phyloP scores from a whole-genome alignment of 2,329 filamentous ascomycete genomes.

The Ophiostoma quercus region DNA sequence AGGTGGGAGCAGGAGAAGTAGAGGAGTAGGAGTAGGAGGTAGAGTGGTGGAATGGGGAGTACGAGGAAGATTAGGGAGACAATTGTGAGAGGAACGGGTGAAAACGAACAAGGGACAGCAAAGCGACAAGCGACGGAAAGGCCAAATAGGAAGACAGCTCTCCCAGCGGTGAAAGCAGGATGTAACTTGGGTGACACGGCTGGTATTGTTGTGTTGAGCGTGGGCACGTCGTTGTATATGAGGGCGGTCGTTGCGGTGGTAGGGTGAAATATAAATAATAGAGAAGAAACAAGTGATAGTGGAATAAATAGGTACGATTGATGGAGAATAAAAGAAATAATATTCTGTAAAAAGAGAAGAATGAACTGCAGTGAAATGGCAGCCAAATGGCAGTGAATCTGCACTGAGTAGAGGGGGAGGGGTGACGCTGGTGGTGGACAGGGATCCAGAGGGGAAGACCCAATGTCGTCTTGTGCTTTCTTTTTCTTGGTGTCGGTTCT shows the following conservation, averaged over 20 bases:
- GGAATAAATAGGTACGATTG: background rate
- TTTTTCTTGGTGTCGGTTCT: constrained; percentile 1
- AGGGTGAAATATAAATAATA: constrained; percentile 12
- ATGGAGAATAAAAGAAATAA: background rate
- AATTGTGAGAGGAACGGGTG: background rate
- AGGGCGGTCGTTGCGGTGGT: background rate
- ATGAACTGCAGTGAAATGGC: background rate
- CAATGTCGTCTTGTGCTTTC: constrained; percentile 7
- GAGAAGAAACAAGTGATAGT: background rate
- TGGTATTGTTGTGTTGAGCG: constrained; percentile 10
- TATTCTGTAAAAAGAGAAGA: background rate
- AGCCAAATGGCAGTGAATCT: background rate
- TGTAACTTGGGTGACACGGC: constrained; percentile 1
- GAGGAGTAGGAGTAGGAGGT: background rate
- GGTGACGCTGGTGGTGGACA: constrained; percentile 11
- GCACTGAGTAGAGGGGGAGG: background rate
- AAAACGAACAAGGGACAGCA: constrained; percentile 5
- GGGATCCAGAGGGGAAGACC: constrained; percentile 10
- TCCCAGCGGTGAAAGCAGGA: constrained; percentile 11
- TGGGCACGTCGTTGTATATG: constrained; percentile 4
- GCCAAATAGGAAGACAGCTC: constrained; percentile 14
- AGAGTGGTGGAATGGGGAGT: background rate
- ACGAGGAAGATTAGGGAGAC: background rate
- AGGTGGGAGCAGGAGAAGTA: background rate
- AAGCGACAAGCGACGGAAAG: background rate